These are phyloP conservation scores for Pythium diclinum DNA, from an alignment of 352 stramenopile genomes.

Conservation along the genomic window DNA sequence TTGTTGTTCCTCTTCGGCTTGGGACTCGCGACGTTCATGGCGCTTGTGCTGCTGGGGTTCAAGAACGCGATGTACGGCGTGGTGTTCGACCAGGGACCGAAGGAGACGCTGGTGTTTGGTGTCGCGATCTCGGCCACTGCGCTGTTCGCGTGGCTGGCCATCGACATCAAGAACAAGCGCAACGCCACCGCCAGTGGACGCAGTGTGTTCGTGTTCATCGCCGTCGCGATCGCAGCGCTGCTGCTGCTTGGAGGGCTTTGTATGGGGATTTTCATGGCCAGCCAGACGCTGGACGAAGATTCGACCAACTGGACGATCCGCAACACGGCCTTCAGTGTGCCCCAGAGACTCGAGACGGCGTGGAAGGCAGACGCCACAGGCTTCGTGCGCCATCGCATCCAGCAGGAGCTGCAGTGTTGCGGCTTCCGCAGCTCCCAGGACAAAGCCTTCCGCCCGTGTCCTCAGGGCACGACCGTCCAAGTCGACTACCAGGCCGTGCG, in stretches of 20 bases:
- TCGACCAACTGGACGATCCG: constrained; percentile 68
- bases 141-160: constrained; percentile 48
- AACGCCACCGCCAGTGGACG: constrained; percentile 17
- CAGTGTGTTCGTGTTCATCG: constrained; percentile 34
- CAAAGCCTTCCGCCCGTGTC: constrained; percentile 50
- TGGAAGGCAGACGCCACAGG: constrained; percentile 43
- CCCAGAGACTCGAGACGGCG: constrained; percentile 36
- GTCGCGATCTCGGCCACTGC: constrained; percentile 33
- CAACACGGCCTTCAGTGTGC: constrained; percentile 66
- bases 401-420: constrained; percentile 71
- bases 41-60: constrained; percentile 48
- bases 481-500: constrained; percentile 59
- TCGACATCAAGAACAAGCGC: constrained; percentile 39
- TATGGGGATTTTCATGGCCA: constrained; percentile 57
- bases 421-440: constrained; percentile 50
- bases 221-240: constrained; percentile 37
- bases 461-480: constrained; percentile 36
- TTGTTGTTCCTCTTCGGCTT: constrained; percentile 45
- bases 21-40: constrained; percentile 52
- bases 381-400: constrained; percentile 46
- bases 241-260: constrained; percentile 40
- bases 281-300: constrained; percentile 49
- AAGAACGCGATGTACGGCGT: constrained; percentile 52
- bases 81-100: constrained; percentile 41
- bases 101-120: constrained; percentile 37